Conservation (phyloP, 2,329 filamentous ascomycete species). For the Hypoxylon sp. region DNA sequence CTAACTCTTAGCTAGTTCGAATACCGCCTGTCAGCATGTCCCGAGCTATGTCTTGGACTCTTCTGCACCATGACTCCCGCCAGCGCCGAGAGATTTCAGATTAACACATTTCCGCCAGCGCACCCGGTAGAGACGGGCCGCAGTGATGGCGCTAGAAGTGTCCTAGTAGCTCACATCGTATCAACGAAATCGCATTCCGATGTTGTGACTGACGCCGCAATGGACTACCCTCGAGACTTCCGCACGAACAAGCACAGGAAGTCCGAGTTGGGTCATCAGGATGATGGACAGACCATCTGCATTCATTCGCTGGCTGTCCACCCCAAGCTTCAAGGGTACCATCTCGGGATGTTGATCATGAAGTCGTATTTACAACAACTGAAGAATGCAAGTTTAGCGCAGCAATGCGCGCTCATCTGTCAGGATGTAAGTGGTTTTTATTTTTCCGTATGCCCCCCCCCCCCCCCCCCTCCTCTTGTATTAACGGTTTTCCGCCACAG, state of each 20-base stretch:
- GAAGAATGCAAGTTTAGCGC: conserved; percentile 72
- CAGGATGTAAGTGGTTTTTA: conserved; percentile 68
- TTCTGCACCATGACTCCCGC: conserved; percentile 71
- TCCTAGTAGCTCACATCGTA: conserved; percentile 81
- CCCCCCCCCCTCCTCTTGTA: too few species aligned
- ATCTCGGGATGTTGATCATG: conserved; percentile 77
- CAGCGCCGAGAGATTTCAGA: conserved; percentile 56
- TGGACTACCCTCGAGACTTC: conserved; percentile 78
- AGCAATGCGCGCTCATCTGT: conserved; percentile 79
- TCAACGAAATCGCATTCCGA: conserved; percentile 72
- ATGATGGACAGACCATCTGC: conserved; percentile 76
- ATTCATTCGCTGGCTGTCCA: conserved; percentile 85
- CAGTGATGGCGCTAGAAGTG: conserved; percentile 61
- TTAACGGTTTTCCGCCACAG: conserved; percentile 47
- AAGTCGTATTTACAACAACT: conserved; percentile 81
- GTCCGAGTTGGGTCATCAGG: conserved; percentile 73
- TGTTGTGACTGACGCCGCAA: conserved; percentile 76
- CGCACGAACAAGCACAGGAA: conserved; percentile 55
- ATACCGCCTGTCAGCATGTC: conserved; percentile 78
- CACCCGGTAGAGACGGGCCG: conserved; percentile 67
- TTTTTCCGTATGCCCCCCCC: too few species aligned
- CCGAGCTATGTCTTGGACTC: conserved; percentile 80
- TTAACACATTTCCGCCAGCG: conserved; percentile 63
- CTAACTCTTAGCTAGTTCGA: conserved; percentile 63
- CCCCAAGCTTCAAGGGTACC: conserved; percentile 76